phyloP scores from a whole-genome alignment of 1,284 basidiomycete genomes.

The Amylostereum chailletii region DNA sequence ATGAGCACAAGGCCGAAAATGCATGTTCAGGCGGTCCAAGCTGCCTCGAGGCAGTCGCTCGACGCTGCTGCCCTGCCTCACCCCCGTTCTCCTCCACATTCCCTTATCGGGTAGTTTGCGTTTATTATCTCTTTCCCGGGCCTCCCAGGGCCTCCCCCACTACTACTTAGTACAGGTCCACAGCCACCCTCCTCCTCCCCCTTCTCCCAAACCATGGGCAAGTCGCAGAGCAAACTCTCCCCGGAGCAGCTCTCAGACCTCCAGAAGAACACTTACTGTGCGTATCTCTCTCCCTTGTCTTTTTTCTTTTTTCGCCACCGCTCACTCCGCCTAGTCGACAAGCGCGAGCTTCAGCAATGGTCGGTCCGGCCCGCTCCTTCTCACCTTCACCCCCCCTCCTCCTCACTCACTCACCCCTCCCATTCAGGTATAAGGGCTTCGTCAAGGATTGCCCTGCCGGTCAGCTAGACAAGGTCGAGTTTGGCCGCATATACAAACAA shows the following conservation, averaged over 20 bases:
- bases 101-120: no score
- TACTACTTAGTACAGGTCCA: no score
- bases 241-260: slow-evolving; percentile 93
- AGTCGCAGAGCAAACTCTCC: slow-evolving; percentile 94
- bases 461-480: slow-evolving; percentile 93
- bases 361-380: slow-evolving; percentile 19
- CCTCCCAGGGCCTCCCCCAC: no score
- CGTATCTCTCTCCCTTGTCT: slow-evolving; percentile 24
- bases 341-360: slow-evolving; percentile 99
- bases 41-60: no score
- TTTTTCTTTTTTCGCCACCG: slow-evolving; percentile 5
- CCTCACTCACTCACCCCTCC: slow-evolving; percentile 8
- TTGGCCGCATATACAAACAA: slow-evolving; percentile 98
- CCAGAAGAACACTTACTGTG: slow-evolving; percentile 98
- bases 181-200: neutral
- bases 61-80: no score
- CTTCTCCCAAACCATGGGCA: slow-evolving; percentile 63
- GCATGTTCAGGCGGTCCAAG: no score
- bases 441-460: slow-evolving; percentile 98
- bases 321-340: slow-evolving; percentile 70
- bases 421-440: slow-evolving; percentile 92
- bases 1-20: no score
- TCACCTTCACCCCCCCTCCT: slow-evolving; percentile 8
- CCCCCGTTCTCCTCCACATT: no score
- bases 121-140: no score